These are phyloP conservation scores for Kokia cookei DNA, from an alignment of 441 rosid species.

Conservation along the genomic window DNA sequence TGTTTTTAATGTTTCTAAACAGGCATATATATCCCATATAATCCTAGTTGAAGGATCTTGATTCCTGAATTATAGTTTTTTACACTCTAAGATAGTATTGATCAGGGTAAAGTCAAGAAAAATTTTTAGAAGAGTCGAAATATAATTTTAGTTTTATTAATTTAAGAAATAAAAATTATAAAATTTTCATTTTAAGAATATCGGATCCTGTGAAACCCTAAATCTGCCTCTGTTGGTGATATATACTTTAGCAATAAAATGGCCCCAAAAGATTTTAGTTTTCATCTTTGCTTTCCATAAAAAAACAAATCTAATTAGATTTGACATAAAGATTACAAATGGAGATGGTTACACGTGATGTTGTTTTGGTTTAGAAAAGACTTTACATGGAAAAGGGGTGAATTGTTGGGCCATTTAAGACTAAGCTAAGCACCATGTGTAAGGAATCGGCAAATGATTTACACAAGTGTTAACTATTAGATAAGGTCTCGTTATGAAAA, in stretches of 20 bases:
- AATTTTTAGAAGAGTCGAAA: too few relatives aligned
- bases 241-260: not conserved
- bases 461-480: too few relatives aligned
- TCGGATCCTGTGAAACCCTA: too few relatives aligned
- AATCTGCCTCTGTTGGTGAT: too few relatives aligned
- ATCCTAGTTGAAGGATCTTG: not conserved
- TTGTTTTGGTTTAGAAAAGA: not conserved
- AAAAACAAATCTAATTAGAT: not conserved
- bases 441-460: not conserved
- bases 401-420: not conserved
- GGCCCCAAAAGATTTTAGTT: not conserved
- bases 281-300: not conserved
- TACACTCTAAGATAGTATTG: not conserved
- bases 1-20: not conserved
- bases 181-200: too few relatives aligned
- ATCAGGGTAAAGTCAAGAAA: too few relatives aligned
- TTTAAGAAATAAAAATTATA: too few relatives aligned
- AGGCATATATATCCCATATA: not conserved
- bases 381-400: not conserved
- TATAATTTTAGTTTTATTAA: too few relatives aligned
- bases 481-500: too few relatives aligned
- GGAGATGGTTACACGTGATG: not conserved
- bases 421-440: not conserved
- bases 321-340: not conserved
- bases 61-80: not conserved